Base-by-base conservation (phyloP, 345 rosid species). In the Psidium friedrichsthalianum region DNA sequence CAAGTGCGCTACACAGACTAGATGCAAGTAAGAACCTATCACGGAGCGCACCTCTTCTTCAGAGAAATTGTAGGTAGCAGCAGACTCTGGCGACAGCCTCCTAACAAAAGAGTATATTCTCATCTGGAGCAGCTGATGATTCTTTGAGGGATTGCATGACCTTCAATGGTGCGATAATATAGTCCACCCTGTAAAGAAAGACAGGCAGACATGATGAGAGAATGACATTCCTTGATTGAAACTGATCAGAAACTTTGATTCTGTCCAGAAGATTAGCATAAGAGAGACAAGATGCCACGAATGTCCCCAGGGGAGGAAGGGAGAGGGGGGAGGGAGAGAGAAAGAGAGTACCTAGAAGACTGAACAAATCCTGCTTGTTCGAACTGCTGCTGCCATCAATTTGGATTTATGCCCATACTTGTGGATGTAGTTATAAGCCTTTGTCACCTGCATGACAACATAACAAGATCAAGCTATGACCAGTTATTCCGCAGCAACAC, bases 341-440 rank as follows among this genome's bases (percentile, higher is more conserved):
- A 7, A 49, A 42, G 54, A 81, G 74, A 78, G 84, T 90, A 95
- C 99, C 98, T 88, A 97, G 87, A 89, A 97, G 94, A 88, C 96
- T 95, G 93, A 95, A 97, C 58, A 97, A 88, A 91, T 95, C 98
- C 88, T 95, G 98, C 88, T 95, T 97, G 97, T 97, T 42, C 98
- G 91, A 87, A 97, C 98, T 82, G 98, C 98, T 85, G 99, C 99
- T 54, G 98, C 99, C 98, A 95, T 97, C 88, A 97, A 86, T 93
- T 95, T 97, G 32, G 99, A 95, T 88, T 95, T 97, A 86, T 95
- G 90, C 80, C 98, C 98, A 82, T 95, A 92, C 88, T 95, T 97
- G 91, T 97, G 99, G 83, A 97, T 95, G 88, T 95, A 97, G 87
- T 95, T 97, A 86, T 95, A 95, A 61, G 95, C 90, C 88, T 94